Evolutionary conservation across 179 eudicot genomes (phyloP).

Genomic region (Silene vulgaris): DNA sequence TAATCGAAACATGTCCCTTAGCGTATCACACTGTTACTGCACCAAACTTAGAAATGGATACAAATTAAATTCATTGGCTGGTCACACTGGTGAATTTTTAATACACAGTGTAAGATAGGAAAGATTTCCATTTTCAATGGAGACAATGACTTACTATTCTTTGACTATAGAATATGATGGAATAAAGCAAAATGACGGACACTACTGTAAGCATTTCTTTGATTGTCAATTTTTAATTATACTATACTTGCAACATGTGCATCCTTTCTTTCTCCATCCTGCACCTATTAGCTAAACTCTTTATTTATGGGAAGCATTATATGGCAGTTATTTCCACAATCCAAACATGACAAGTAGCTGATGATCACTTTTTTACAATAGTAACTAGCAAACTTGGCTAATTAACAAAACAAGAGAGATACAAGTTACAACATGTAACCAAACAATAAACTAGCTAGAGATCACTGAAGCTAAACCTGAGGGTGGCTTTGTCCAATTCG

Average conservation of each 20-base stretch:
- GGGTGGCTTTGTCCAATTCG: constrained; percentile 94
- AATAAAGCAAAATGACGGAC: not conserved
- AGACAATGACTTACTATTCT: not conserved
- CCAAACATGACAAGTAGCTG: constrained; percentile 1
- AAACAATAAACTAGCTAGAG: not conserved
- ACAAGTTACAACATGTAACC: not conserved
- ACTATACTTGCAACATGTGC: not conserved
- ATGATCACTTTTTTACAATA: not conserved
- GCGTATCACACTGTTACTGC: not conserved
- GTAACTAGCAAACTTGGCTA: constrained; percentile 2
- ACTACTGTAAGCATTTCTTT: not conserved
- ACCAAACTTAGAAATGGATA: constrained; percentile 2
- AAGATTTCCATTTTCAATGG: not conserved
- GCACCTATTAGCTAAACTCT: constrained; percentile 4
- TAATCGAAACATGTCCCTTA: not conserved
- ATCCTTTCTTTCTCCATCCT: not conserved
- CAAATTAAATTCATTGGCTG: not conserved
- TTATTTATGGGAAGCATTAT: not conserved
- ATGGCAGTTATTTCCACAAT: not conserved
- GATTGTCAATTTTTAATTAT: not conserved
- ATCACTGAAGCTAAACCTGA: constrained; percentile 52
- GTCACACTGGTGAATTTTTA: not conserved
- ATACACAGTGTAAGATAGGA: not conserved
- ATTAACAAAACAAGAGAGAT: not conserved
- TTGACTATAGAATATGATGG: not conserved